phyloP scores from a whole-genome alignment of 1,284 basidiomycete species.

The Melampsora larici-populina region DNA sequence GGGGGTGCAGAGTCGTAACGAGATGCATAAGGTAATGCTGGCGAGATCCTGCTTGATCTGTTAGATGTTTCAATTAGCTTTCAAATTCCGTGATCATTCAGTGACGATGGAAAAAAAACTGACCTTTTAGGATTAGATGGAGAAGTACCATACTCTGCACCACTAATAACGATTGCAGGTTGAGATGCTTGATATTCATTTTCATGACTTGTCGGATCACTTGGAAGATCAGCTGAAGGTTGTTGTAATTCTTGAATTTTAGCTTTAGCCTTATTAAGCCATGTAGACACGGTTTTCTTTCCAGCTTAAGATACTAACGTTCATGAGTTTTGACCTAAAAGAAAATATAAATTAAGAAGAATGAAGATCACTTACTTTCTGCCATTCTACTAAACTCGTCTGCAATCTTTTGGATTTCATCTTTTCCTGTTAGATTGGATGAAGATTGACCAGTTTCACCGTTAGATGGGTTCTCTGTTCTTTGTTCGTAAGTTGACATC shows the following conservation, averaged over 20 bases:
- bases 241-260: conserved; percentile 42
- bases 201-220: background rate
- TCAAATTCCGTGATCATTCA: background rate
- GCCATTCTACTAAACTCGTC: conserved; percentile 38
- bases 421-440: conserved; percentile 3
- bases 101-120: background rate
- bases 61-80: background rate
- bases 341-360: background rate
- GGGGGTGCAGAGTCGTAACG: conserved; percentile 22
- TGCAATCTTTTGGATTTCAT: conserved; percentile 43
- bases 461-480: background rate
- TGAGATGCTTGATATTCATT: conserved; percentile 1
- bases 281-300: conserved; percentile 35
- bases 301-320: conserved; percentile 35
- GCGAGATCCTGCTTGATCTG: conserved; percentile 16
- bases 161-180: background rate
- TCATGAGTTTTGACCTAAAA: background rate
- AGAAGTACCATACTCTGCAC: background rate
- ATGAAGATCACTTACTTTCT: conserved; percentile 20
- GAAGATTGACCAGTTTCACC: background rate
- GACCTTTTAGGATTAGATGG: background rate
- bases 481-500: background rate
- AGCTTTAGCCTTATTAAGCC: conserved; percentile 36
- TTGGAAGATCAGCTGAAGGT: background rate
- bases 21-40: conserved; percentile 31